These are phyloP conservation scores for Debaryomyces sp. DNA, from an alignment of 1,139 yeast genomes.

Conservation along the genomic window DNA sequence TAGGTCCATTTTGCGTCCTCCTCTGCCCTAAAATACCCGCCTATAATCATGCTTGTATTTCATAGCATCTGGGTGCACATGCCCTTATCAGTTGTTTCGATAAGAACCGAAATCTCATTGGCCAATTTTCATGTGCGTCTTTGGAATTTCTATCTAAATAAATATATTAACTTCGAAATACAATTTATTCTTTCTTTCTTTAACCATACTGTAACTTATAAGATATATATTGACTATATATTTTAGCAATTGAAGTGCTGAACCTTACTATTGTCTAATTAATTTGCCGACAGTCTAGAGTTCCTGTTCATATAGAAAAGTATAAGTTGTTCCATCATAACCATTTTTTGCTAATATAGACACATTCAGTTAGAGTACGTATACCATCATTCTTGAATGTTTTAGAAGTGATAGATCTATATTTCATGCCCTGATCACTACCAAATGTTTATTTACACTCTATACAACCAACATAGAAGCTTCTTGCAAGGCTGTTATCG, in stretches of 20 bases:
- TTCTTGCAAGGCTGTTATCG: background rate
- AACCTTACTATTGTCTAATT: background rate
- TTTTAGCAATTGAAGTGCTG: slow-evolving; percentile 3
- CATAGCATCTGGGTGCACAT: background rate
- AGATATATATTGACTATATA: slow-evolving; percentile 6
- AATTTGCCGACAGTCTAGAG: background rate
- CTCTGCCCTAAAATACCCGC: background rate
- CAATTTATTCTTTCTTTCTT: background rate
- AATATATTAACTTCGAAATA: background rate
- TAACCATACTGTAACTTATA: background rate
- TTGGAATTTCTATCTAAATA: background rate
- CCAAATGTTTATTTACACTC: background rate
- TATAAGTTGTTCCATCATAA: background rate
- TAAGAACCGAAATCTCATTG: slow-evolving; percentile 6
- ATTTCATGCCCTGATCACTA: background rate
- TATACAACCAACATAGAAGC: background rate
- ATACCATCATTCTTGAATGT: background rate
- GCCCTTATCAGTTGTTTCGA: slow-evolving; percentile 3
- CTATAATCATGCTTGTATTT: background rate
- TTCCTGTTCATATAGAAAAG: slow-evolving; percentile 1
- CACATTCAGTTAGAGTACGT: slow-evolving; percentile 3
- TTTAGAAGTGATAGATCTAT: background rate
- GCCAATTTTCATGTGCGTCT: background rate
- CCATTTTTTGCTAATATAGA: background rate
- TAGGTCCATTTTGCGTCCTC: background rate